Base-by-base conservation (phyloP, 2,329 filamentous ascomycete genomes). In the Verruconis gallopava region DNA sequence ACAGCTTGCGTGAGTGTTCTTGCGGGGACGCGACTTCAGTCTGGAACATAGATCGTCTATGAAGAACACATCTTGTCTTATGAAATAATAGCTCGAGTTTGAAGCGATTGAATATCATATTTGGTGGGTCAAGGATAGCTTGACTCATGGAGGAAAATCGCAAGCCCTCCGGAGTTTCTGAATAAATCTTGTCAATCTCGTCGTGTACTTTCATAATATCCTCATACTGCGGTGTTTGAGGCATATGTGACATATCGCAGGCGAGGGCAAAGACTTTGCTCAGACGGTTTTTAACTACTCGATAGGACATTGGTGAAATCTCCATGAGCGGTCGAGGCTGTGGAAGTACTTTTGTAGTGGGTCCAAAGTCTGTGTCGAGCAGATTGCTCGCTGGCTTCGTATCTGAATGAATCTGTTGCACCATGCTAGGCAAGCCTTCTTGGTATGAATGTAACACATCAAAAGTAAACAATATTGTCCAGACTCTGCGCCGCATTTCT, bases 61-160 rank as follows among this genome's bases (percentile, higher is more conserved):
- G 72, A n/a, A 77, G 51, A 1, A 73, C 65, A 21, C 68, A 64
- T 38, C 65, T 64, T 5, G 66, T 58, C 49, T 72, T 72, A 36
- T 68, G 64, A 49, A 68, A 70, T 4, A 71, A 55, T 3, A 74
- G 52, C 14, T 72, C 64, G 17, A 75, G 51, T 32, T 67, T 71
- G 46, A 72, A 64, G 4, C 68, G 62, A 18, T 63, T 61, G 57
- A 75, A 68, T 21, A 76, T 63, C 5, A 70, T 48, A n/a, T 67
- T 60, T 1, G 69, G 59, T 1, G 66, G 54, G 38, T 74, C 69
- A 2, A 62, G 64, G 15, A 73, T 60, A 4, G 63, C 68, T 20
- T 60, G 54, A 18, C 58, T 54, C 42, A 63, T 51, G 5, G 61
- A 49, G 3, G 55, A 5, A 20, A 42, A 44, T 22, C 34, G 21